Base-by-base conservation (phyloP, 1,139 yeast genomes). In the Wickerhamomyces sp. region DNA sequence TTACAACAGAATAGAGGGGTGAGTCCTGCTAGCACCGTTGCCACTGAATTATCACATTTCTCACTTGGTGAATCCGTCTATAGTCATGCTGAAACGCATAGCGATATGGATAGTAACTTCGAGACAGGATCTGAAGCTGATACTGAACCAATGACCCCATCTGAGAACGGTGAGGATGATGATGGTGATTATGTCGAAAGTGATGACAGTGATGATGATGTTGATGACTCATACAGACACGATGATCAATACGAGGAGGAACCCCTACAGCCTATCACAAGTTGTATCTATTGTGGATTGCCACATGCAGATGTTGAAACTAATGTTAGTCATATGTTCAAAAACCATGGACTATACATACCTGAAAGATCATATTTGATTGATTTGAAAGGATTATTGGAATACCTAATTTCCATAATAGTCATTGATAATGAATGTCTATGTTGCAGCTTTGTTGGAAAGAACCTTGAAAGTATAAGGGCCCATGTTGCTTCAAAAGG, bases 401-500 rank as follows among this genome's bases (percentile, higher is more conserved):
- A 71, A 8, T 89, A 88, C 58, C 67, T 94, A 48, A 89, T 86
- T 27, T 95, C 90, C 55, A 84, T 86, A 59, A 79, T 93, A 50
- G 89, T 95, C 11, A 75, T 84, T 41, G 97, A 97, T 39, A 84
- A 86, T 57, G 79, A 86, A 57, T 93, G 99, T 65, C 67, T 93
- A 43, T 78, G 82, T 43, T 93, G 99, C 65, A 72, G 73, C 42
- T 94, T 84, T 63, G 90, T 88, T 64, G 98, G 98, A 8, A 77
- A 78, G 55, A 79, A 81, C 46, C 63, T 91, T 34, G 95, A 88
- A 60, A 88, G 96, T 47, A 93, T 88, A 8, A 81, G 97, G 55
- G 95, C 90, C 38, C 99, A 93, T 64, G 85, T 91, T 89, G 61
- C 74, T 8, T 76, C 85, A 23, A 93, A 93, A 65, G 79, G 90